Base-by-base conservation (phyloP, 129 eudicot species). In the Smallanthus sonchifolius region DNA sequence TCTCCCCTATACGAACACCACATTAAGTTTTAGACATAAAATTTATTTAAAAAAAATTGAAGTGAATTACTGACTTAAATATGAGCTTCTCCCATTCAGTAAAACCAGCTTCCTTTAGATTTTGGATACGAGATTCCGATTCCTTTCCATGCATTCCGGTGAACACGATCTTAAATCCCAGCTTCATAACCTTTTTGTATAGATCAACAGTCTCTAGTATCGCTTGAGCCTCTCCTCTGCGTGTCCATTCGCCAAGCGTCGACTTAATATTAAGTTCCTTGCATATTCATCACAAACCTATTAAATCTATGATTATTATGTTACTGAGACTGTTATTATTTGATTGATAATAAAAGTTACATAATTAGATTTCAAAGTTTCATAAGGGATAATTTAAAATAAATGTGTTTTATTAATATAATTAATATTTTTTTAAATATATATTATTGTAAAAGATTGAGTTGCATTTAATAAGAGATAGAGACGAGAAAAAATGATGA, bases 81-180 rank as follows among this genome's bases (percentile, higher is more conserved):
- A 85, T 79, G 73, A 85, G 79, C 56, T 65, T 79, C 51, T 79
- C 83, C 89, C 89, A 85, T 2, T 57, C 74, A 37, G 43, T 62
- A 24, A 82, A 85, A 30, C 89, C 87, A 55, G 30, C 77, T 2
- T 51, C 80, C 59, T 69, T 79, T 67, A 85, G 39, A 68, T 85
- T 85, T 48, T 45, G 0, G 0, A 19, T 11, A 51, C 84, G 79
- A 3, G 51, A n/a, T 52, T 71, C 56, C 14, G 71, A 28, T 5
- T 10, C 60, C 15, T 8, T 17, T 6, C 51, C 84, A 3, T 39
- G 0, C 6, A 55, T 19, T 24, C 86, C 89, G 0, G 86, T 35
- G 15, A 85, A 85, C 16, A 85, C 89, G 20, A 76, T 62, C 72
- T 85, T 82, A 59, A 82, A 72, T 8, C 84, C 83, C 0, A 82